A percentile compares a stretch with the other conserved stretches of the same genome.
These are phyloP conservation scores for Amaranthus palmeri DNA, from an alignment of 148 eudicot species.

Conservation along the genomic window DNA sequence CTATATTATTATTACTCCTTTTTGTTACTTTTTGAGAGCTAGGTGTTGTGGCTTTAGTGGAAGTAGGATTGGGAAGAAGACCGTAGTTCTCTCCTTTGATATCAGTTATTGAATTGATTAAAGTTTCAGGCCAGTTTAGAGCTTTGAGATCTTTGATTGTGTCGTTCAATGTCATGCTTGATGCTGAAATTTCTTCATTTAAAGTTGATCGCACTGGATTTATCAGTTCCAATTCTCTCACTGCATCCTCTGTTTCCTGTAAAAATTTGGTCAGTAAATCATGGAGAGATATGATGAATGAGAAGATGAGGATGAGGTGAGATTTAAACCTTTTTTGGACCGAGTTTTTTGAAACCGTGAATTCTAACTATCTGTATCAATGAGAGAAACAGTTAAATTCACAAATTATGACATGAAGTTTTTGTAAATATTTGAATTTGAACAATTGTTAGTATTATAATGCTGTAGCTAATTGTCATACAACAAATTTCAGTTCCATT, in stretches of 20 bases:
- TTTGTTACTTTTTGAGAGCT: constrained; percentile 30
- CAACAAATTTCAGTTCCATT: not conserved
- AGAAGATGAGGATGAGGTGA: not conserved
- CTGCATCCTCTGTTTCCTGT: constrained; percentile 40
- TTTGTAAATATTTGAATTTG: not conserved
- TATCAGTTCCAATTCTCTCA: constrained; percentile 35
- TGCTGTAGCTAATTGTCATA: not conserved
- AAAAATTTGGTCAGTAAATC: not conserved
- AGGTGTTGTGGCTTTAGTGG: constrained; percentile 5
- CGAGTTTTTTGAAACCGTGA: constrained; percentile 29
- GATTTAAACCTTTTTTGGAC: constrained; percentile 18
- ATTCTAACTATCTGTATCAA: constrained; percentile 35
- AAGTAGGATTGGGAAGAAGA: not conserved
- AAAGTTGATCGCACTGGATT: constrained; percentile 51
- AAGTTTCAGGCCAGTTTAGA: constrained; percentile 56
- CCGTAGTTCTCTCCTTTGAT: constrained; percentile 19
- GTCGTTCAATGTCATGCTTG: constrained; percentile 32
- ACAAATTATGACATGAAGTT: not conserved
- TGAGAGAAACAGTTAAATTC: not conserved
- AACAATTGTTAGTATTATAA: too few relatives aligned
- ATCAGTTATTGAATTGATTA: constrained; percentile 34
- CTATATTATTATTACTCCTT: not conserved
- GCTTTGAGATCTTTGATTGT: constrained; percentile 29
- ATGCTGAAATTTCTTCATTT: constrained; percentile 28
- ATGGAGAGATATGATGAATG: not conserved